phyloP scores from a whole-genome alignment of 345 rosid species.

The Euclidium syriacum region DNA sequence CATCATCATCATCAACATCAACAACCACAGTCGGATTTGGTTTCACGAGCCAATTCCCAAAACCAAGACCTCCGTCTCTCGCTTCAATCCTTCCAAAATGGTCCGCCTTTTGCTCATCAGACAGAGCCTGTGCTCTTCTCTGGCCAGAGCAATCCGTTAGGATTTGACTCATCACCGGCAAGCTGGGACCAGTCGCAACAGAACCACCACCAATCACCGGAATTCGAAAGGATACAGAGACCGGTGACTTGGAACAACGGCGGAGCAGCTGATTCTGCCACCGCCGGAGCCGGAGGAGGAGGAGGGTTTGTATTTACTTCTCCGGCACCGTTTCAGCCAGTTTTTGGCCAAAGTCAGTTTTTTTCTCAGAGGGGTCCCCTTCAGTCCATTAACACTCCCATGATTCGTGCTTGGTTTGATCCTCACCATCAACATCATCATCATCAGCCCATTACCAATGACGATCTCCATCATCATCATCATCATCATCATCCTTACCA shows the following conservation, averaged over 20 bases:
- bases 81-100: slow-evolving; percentile 65
- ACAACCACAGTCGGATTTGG: slow-evolving; percentile 47
- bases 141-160: slow-evolving; percentile 37
- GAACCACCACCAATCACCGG: slow-evolving; percentile 49
- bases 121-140: slow-evolving; percentile 48
- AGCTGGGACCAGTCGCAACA: slow-evolving; percentile 55
- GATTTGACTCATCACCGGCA: slow-evolving; percentile 43
- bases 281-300: slow-evolving; percentile 31
- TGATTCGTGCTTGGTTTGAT: slow-evolving; percentile 72
- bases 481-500: slow-evolving; percentile 23
- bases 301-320: slow-evolving; percentile 55
- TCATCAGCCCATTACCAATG: slow-evolving; percentile 13
- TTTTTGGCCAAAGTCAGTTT: slow-evolving; percentile 58
- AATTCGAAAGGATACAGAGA: slow-evolving; percentile 53
- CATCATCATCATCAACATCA: slow-evolving; percentile 38
- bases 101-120: slow-evolving; percentile 47
- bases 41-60: slow-evolving; percentile 58
- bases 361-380: slow-evolving; percentile 97
- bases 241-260: slow-evolving; percentile 49
- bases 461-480: slow-evolving; percentile 6
- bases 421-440: slow-evolving; percentile 43
- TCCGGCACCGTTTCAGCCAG: slow-evolving; percentile 40
- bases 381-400: slow-evolving; percentile 94
- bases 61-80: slow-evolving; percentile 86
- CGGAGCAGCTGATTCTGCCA: slow-evolving; percentile 27